Evolutionary conservation across 208 protist species (phyloP).

Genomic region (Naegleria fowleri): DNA sequence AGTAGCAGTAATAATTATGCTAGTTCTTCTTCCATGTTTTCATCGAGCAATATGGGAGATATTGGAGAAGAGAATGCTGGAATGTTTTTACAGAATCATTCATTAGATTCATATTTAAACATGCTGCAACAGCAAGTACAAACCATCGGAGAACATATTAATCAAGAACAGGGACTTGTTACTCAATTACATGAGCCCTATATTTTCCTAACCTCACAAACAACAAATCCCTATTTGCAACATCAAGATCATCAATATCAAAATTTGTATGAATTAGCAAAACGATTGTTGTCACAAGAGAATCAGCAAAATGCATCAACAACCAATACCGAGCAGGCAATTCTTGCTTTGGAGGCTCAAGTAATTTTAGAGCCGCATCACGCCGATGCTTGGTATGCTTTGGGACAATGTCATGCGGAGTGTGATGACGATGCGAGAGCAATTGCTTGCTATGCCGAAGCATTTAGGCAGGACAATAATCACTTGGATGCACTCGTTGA

Average conservation of each 20-base stretch:
- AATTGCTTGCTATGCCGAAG: neutral
- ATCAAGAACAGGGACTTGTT: neutral
- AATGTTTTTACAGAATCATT: neutral
- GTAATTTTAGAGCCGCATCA: too few relatives aligned
- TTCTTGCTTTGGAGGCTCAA: neutral
- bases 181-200: neutral
- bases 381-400: neutral
- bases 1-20: neutral
- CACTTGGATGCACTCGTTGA: slow-evolving; percentile 18
- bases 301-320: neutral
- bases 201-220: neutral
- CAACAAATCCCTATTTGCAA: neutral
- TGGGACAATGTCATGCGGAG: slow-evolving; percentile 6
- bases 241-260: neutral
- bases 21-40: neutral
- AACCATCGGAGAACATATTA: neutral
- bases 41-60: neutral
- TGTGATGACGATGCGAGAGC: slow-evolving; percentile 25
- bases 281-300: neutral
- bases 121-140: neutral
- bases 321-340: neutral
- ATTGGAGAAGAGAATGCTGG: neutral
- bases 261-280: neutral
- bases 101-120: neutral
- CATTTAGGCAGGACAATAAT: neutral